Conservation (phyloP, 2,329 filamentous ascomycete genomes). For the Truncatella angustata region DNA sequence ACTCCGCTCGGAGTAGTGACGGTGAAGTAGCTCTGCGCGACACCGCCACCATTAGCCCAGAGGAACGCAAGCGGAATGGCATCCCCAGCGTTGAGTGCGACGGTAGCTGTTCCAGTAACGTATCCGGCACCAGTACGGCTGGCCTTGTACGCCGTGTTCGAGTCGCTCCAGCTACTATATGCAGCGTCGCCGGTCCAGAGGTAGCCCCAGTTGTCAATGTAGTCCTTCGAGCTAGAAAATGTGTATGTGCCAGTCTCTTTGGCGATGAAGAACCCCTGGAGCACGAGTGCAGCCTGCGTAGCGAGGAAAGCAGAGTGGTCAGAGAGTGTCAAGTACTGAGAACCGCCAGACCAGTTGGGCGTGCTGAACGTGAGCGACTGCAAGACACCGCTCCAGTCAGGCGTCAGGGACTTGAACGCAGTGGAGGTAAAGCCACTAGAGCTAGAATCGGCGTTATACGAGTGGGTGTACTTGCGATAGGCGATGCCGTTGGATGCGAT, state of each 20-base stretch:
- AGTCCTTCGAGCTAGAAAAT: slow-evolving; percentile 1
- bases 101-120: neutral
- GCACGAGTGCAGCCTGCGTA: slow-evolving; percentile 7
- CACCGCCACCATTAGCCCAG: slow-evolving; percentile 16
- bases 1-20: slow-evolving; percentile 11
- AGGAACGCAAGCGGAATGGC: slow-evolving; percentile 16
- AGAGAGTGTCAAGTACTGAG: slow-evolving; percentile 5
- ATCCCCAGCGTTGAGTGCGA: slow-evolving; percentile 13
- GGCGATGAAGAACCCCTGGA: slow-evolving; percentile 17
- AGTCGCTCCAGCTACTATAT: slow-evolving; percentile 14
- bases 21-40: slow-evolving; percentile 10
- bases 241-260: slow-evolving; percentile 10
- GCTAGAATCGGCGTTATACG: slow-evolving; percentile 8
- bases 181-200: slow-evolving; percentile 16
- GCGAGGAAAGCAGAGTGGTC: neutral
- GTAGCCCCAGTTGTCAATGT: slow-evolving; percentile 16
- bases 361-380: slow-evolving; percentile 6
- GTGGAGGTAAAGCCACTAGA: slow-evolving; percentile 11
- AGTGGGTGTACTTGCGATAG: slow-evolving; percentile 14
- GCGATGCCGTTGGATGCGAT: slow-evolving; percentile 11
- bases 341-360: neutral
- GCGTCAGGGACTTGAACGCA: slow-evolving; percentile 11
- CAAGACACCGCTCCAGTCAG: slow-evolving; percentile 8
- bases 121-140: slow-evolving; percentile 7
- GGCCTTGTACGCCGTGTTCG: slow-evolving; percentile 14